Conservation (phyloP, 768 basidiomycete genomes). For the Lactifluus pinguis region DNA sequence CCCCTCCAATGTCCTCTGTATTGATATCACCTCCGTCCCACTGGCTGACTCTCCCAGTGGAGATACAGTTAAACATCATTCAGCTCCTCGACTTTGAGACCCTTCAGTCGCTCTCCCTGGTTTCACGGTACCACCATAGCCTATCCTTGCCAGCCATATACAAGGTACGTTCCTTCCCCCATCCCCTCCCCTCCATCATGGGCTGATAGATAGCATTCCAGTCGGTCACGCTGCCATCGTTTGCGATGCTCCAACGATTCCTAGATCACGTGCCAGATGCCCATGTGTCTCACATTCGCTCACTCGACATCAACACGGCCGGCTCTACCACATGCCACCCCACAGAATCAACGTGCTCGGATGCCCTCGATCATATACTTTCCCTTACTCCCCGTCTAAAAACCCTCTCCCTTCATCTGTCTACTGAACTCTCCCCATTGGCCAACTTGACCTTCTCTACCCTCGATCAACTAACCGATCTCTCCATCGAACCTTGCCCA, state of each 20-base stretch:
- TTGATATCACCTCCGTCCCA: not conserved
- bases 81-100: slow-evolving; percentile 12
- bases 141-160: slow-evolving; percentile 15
- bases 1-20: not conserved
- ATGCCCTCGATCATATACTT: slow-evolving; percentile 8
- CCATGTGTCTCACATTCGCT: slow-evolving; percentile 14
- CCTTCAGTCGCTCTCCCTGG: slow-evolving; percentile 13
- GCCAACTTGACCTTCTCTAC: slow-evolving; percentile 8
- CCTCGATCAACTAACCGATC: slow-evolving; percentile 8
- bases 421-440: slow-evolving; percentile 11
- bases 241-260: slow-evolving; percentile 15
- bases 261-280: slow-evolving; percentile 12
- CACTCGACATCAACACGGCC: slow-evolving; percentile 15
- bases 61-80: slow-evolving; percentile 16
- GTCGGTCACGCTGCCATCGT: slow-evolving; percentile 11
- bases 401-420: slow-evolving; percentile 14
- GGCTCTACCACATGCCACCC: not conserved
- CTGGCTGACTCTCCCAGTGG: slow-evolving; percentile 17
- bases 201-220: not conserved
- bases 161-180: slow-evolving; percentile 1
- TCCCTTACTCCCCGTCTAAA: slow-evolving; percentile 8
- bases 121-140: not conserved
- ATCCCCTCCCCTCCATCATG: not conserved
- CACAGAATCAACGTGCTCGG: slow-evolving; percentile 5
- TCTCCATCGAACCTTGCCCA: slow-evolving; percentile 13